phyloP scores from a whole-genome alignment of 805 yeast species.

The Starmerella lactis-condensi region DNA sequence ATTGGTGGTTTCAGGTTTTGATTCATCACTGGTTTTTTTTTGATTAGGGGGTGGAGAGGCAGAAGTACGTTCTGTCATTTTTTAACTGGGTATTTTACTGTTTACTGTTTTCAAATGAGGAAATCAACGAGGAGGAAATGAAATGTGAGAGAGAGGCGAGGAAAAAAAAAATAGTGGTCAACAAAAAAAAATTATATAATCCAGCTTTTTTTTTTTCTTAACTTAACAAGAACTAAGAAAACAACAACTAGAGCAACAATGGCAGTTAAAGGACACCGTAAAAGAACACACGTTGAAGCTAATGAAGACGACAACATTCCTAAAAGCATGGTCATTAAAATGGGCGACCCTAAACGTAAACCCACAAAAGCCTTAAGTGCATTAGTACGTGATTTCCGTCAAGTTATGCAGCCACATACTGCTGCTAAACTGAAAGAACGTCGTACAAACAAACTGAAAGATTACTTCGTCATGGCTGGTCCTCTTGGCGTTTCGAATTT shows the following conservation, averaged over 20 bases:
- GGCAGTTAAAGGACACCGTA: slow-evolving; percentile 34
- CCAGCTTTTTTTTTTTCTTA: too few species aligned
- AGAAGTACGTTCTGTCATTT: too few species aligned
- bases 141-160: too few species aligned
- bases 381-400: slow-evolving; percentile 70
- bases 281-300: slow-evolving; percentile 55
- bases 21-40: not conserved
- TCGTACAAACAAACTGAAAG: slow-evolving; percentile 69
- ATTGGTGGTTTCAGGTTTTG: not conserved
- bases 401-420: slow-evolving; percentile 90
- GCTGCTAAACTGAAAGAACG: slow-evolving; percentile 77
- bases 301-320: slow-evolving; percentile 61
- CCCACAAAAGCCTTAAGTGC: slow-evolving; percentile 68
- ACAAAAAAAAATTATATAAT: too few species aligned
- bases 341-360: slow-evolving; percentile 44
- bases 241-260: slow-evolving; percentile 2
- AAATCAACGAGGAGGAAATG: too few species aligned
- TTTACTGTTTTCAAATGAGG: too few species aligned
- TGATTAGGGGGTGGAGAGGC: not conserved
- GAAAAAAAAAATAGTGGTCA: too few species aligned
- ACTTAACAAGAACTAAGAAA: not conserved
- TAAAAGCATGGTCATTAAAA: slow-evolving; percentile 79
- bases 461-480: slow-evolving; percentile 96
- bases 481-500: slow-evolving; percentile 85
- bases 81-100: too few species aligned